Evolutionary conservation across 208 protist genomes (phyloP).

Genomic region (Naegleria fowleri): DNA sequence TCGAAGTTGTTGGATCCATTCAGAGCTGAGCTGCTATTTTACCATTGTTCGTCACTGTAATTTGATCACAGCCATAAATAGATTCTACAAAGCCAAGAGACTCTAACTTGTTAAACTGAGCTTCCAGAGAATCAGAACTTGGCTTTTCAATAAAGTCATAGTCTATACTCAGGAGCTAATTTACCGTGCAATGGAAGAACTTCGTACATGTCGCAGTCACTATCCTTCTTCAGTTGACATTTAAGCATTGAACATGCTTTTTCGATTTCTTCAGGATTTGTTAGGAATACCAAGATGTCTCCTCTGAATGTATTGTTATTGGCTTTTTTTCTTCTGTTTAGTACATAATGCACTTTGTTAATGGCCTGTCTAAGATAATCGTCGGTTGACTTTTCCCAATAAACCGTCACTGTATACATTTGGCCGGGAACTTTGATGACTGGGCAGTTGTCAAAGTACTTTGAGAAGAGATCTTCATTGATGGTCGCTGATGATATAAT

Average conservation of each 20-base stretch:
- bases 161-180: conserved; percentile 53
- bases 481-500: conserved; percentile 77
- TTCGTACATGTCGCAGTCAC: conserved; percentile 50
- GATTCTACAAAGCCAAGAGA: no score
- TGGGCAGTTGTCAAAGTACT: conserved; percentile 67
- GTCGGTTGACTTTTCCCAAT: conserved; percentile 80
- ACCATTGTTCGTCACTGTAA: background rate
- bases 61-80: background rate
- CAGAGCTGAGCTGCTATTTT: background rate
- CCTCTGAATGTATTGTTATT: conserved; percentile 51
- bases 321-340: conserved; percentile 51
- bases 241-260: conserved; percentile 45
- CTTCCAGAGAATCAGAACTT: no score
- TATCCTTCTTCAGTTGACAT: conserved; percentile 53
- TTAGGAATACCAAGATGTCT: conserved; percentile 81
- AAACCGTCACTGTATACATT: conserved; percentile 63
- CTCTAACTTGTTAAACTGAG: no score
- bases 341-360: conserved; percentile 76
- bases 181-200: conserved; percentile 60
- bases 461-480: conserved; percentile 67
- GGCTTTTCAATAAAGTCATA: no score
- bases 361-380: conserved; percentile 76
- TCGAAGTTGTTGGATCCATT: background rate
- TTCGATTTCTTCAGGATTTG: conserved; percentile 83
- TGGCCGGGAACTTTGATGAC: conserved; percentile 60